Conservation (phyloP, 306 rosid genomes). For the Spatholobus suberectus region DNA sequence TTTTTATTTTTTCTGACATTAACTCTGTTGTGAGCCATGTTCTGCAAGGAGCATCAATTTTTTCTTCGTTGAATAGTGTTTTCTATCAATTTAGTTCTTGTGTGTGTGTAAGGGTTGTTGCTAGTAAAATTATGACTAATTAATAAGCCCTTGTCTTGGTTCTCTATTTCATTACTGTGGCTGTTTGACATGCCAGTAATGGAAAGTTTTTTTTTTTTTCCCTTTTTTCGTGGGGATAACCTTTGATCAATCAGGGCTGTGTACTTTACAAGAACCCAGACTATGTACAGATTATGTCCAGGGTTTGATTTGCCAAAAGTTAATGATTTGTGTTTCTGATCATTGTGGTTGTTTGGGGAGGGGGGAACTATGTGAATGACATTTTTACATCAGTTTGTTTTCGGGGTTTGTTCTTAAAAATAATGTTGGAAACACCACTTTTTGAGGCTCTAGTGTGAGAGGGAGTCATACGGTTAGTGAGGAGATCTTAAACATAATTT, state of each 20-base stretch:
- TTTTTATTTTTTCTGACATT: not conserved
- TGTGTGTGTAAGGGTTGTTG: not conserved
- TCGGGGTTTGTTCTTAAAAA: not conserved
- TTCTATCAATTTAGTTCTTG: not conserved
- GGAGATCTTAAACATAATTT: not conserved
- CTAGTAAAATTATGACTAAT: not conserved
- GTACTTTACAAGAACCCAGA: not conserved
- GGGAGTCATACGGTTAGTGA: too few species aligned
- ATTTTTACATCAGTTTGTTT: not conserved
- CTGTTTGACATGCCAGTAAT: not conserved
- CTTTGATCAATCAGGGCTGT: not conserved
- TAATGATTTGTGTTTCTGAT: not conserved
- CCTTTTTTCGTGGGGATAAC: not conserved
- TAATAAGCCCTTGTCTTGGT: not conserved
- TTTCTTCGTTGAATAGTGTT: not conserved
- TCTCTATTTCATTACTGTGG: not conserved
- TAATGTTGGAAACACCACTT: not conserved
- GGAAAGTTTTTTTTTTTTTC: not conserved
- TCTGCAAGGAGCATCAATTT: slow-evolving; percentile 16
- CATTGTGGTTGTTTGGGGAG: not conserved
- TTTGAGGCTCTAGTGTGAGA: not conserved
- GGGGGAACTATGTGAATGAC: not conserved
- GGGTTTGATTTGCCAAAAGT: slow-evolving; percentile 1
- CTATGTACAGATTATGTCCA: not conserved
- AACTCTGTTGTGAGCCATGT: not conserved